phyloP scores from a whole-genome alignment of 2,329 filamentous ascomycete genomes.

The Colletotrichum agaves region DNA sequence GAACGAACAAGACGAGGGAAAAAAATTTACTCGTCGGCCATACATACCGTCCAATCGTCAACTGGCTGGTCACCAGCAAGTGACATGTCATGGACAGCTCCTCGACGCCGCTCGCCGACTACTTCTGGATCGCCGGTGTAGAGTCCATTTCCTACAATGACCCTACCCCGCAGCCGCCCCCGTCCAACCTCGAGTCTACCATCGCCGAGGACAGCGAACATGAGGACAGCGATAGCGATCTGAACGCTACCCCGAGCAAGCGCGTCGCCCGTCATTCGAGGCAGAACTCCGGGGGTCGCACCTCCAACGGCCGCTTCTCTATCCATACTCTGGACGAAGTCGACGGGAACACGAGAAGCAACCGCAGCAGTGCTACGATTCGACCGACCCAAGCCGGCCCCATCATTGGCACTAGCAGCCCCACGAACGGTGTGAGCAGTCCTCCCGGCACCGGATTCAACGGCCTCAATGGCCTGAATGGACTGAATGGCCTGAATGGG shows the following conservation, averaged over 20 bases:
- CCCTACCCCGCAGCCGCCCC: conserved; percentile 49
- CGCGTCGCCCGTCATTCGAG: conserved; percentile 67
- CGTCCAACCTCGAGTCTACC: conserved; percentile 63
- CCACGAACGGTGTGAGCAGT: conserved; percentile 37
- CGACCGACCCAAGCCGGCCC: conserved; percentile 52
- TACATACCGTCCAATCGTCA: conserved; percentile 32
- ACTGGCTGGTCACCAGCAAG: conserved; percentile 39
- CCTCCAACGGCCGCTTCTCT: conserved; percentile 67
- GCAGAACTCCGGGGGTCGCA: conserved; percentile 67
- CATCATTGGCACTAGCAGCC: conserved; percentile 34
- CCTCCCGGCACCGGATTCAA: conserved; percentile 41
- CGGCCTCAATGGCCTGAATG: conserved; percentile 43
- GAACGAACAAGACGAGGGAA: conserved; percentile 28
- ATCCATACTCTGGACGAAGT: conserved; percentile 67
- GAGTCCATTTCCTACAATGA: conserved; percentile 75
- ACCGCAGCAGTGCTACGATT: conserved; percentile 74
- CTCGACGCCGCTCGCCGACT: conserved; percentile 75
- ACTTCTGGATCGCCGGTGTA: conserved; percentile 81
- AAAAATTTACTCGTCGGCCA: conserved; percentile 35
- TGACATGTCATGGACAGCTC: conserved; percentile 68
- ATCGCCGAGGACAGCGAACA: conserved; percentile 72
- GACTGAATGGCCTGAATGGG: conserved; percentile 43
- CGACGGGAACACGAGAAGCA: conserved; percentile 69
- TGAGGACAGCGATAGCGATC: conserved; percentile 52
- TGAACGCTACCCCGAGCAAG: conserved; percentile 45